Evolutionary conservation across 2,329 filamentous ascomycete species (phyloP).

Genomic region (Colletotrichum viniferum): DNA sequence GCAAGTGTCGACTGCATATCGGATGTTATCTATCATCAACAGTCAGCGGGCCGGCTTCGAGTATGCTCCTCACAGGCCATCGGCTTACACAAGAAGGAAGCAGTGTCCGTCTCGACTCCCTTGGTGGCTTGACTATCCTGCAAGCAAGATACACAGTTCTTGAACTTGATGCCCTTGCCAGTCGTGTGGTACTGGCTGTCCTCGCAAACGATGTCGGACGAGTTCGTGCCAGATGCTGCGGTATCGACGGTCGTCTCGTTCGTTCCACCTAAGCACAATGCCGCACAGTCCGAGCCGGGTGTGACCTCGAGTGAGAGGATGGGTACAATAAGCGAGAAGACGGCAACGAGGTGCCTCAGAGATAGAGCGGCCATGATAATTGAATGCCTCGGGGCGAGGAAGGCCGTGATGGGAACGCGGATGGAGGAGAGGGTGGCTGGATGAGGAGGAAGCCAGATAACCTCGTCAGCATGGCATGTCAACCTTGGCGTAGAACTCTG

Average conservation of each 20-base stretch:
- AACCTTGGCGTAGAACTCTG: no score
- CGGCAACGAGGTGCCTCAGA: neutral
- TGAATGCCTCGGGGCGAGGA: neutral
- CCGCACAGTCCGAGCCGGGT: conserved; percentile 55
- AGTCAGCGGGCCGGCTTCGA: neutral
- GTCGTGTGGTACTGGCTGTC: conserved; percentile 43
- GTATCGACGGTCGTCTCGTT: conserved; percentile 37
- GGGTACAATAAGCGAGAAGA: conserved; percentile 22
- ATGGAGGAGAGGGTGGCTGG: neutral
- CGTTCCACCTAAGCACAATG: conserved; percentile 47
- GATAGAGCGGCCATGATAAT: neutral
- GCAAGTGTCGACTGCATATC: conserved; percentile 53
- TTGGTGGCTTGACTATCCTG: conserved; percentile 47
- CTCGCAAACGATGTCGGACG: conserved; percentile 51
- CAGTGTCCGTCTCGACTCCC: conserved; percentile 39
- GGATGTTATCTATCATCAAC: conserved; percentile 47
- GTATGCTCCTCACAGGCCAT: neutral
- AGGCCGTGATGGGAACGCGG: neutral
- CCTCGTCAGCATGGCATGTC: no score
- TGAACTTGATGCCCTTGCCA: conserved; percentile 47
- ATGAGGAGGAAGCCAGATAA: neutral
- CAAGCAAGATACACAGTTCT: conserved; percentile 51
- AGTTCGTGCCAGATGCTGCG: conserved; percentile 42
- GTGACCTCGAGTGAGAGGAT: conserved; percentile 47
- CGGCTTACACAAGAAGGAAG: conserved; percentile 53